A percentile compares a stretch with the other conserved stretches of the same genome.
These are phyloP conservation scores for Fraxinus sp. DNA, from an alignment of 305 asterid species.

Conservation along the genomic window DNA sequence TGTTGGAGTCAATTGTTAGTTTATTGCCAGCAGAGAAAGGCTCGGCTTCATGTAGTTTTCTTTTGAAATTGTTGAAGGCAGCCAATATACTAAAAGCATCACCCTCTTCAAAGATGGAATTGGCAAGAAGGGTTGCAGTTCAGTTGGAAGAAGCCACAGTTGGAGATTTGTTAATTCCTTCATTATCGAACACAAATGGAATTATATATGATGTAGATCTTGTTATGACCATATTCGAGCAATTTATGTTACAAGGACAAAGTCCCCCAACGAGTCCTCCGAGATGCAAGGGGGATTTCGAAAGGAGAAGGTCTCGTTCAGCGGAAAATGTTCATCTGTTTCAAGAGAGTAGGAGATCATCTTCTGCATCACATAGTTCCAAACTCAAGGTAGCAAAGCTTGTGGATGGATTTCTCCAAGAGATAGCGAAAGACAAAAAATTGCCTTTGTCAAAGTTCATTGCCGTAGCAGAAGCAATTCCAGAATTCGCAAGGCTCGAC, in stretches of 20 bases:
- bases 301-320: conserved; percentile 68
- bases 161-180: conserved; percentile 63
- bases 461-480: conserved; percentile 65
- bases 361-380: conserved; percentile 80
- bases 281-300: conserved; percentile 40
- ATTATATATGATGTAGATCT: conserved; percentile 59
- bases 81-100: conserved; percentile 64
- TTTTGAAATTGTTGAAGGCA: conserved; percentile 71
- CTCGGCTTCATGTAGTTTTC: conserved; percentile 67
- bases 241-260: conserved; percentile 70
- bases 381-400: conserved; percentile 85
- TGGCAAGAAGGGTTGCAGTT: conserved; percentile 53
- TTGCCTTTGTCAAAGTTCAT: conserved; percentile 58
- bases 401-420: conserved; percentile 70
- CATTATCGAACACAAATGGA: conserved; percentile 28
- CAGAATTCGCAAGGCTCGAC: conserved; percentile 72
- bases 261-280: conserved; percentile 78
- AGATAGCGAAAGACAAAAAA: conserved; percentile 58
- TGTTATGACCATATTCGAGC: conserved; percentile 58
- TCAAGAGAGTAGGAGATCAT: conserved; percentile 74
- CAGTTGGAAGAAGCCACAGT: conserved; percentile 80
- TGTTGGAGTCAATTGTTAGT: conserved; percentile 77
- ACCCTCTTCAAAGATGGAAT: conserved; percentile 59
- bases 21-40: conserved; percentile 69
- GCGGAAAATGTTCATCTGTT: conserved; percentile 66